Conservation (phyloP, 192 early-diverging fungal genomes). For the Spizellomyces sp. region DNA sequence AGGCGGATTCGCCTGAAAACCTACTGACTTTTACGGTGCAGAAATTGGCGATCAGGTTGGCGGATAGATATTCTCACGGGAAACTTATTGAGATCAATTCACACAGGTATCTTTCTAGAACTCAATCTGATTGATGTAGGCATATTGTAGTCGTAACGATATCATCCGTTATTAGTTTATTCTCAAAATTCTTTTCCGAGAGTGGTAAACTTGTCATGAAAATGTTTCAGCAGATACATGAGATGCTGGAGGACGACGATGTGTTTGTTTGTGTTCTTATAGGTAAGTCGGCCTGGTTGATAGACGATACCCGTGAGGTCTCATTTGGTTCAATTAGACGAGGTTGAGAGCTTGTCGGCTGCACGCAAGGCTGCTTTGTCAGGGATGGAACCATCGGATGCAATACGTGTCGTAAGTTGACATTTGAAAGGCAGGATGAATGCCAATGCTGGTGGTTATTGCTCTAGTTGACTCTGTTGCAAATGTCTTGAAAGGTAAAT, state of each 20-base stretch:
- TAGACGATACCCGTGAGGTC: not conserved
- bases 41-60: slow-evolving; percentile 63
- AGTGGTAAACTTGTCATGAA: slow-evolving; percentile 68
- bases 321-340: slow-evolving; percentile 46
- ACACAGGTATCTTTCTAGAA: slow-evolving; percentile 37
- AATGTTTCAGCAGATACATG: slow-evolving; percentile 62
- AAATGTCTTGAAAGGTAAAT: slow-evolving; percentile 36
- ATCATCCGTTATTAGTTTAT: slow-evolving; percentile 44
- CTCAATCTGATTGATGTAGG: not conserved
- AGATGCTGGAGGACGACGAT: slow-evolving; percentile 56
- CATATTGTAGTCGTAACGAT: not conserved
- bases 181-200: slow-evolving; percentile 79
- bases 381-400: slow-evolving; percentile 71
- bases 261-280: slow-evolving; percentile 69
- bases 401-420: slow-evolving; percentile 58
- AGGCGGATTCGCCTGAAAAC: not conserved
- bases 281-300: slow-evolving; percentile 31
- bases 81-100: slow-evolving; percentile 75
- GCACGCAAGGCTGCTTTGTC: slow-evolving; percentile 63
- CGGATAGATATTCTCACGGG: slow-evolving; percentile 50
- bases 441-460: no score
- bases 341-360: slow-evolving; percentile 72
- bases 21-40: slow-evolving; percentile 28
- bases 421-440: no score
- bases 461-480: no score